These are phyloP conservation scores for Pseudognaphalium luteoalbum DNA, from an alignment of 129 eudicot genomes.

Conservation along the genomic window DNA sequence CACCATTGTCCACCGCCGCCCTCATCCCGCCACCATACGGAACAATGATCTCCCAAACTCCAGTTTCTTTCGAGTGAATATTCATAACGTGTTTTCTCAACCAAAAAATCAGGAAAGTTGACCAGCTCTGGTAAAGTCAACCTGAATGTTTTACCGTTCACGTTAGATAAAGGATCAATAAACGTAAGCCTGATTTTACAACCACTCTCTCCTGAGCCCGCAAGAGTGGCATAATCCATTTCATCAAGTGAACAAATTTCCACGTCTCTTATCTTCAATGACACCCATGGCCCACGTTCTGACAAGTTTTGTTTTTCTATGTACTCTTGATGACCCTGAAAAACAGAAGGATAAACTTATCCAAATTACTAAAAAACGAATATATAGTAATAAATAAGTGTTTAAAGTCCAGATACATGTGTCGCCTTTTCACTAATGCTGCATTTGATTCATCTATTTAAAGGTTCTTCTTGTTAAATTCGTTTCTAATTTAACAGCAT, in stretches of 20 bases:
- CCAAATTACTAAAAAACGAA: not conserved
- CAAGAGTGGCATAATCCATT: slow-evolving; percentile 41
- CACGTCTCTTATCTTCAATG: slow-evolving; percentile 43
- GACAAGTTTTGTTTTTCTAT: slow-evolving; percentile 14
- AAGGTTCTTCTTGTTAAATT: no score
- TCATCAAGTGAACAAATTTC: slow-evolving; percentile 69
- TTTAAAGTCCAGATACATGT: no score
- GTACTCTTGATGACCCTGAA: slow-evolving; percentile 85
- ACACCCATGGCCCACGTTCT: slow-evolving; percentile 57
- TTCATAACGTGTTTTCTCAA: slow-evolving; percentile 78
- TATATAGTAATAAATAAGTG: no score
- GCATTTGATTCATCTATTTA: no score
- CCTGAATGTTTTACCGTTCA: slow-evolving; percentile 43
- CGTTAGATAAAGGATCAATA: slow-evolving; percentile 42
- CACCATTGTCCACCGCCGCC: slow-evolving; percentile 70
- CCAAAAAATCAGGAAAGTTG: slow-evolving; percentile 75
- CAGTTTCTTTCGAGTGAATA: slow-evolving; percentile 65
- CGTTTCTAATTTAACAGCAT: no score
- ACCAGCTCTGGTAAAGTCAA: slow-evolving; percentile 72
- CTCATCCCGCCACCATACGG: slow-evolving; percentile 82
- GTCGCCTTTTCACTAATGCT: no score
- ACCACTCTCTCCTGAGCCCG: slow-evolving; percentile 92
- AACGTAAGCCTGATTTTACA: slow-evolving; percentile 72
- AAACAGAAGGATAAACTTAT: not conserved
- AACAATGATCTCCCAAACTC: slow-evolving; percentile 64